Conservation (phyloP, 495 filamentous ascomycete species). For the Neurospora sp. region DNA sequence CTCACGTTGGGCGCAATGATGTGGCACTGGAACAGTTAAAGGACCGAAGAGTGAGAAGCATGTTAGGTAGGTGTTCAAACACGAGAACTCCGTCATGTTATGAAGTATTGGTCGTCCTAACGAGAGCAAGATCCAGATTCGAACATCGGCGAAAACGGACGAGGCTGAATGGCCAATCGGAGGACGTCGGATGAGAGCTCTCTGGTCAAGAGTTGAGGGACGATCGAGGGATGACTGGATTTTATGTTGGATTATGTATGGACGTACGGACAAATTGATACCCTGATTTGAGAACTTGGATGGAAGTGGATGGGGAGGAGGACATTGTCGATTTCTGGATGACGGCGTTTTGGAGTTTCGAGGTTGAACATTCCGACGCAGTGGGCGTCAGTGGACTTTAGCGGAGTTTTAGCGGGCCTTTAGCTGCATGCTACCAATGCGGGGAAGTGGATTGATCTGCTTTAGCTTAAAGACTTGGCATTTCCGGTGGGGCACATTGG, state of each 20-base stretch:
- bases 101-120: not conserved
- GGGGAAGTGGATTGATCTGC: not conserved
- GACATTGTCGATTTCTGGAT: not conserved
- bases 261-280: not conserved
- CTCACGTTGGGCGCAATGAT: not conserved
- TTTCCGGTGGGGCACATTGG: not conserved
- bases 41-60: not conserved
- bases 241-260: not conserved
- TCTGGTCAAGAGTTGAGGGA: not conserved
- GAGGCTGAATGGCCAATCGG: not conserved
- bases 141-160: not conserved
- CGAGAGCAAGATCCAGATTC: not conserved
- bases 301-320: not conserved
- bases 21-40: not conserved
- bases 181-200: not conserved
- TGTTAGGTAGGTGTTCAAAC: not conserved
- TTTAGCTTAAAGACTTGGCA: not conserved
- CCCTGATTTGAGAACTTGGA: not conserved
- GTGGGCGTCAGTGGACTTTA: not conserved
- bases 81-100: not conserved
- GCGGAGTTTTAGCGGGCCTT: not conserved
- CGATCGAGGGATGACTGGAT: not conserved
- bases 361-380: not conserved
- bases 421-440: not conserved
- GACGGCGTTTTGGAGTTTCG: not conserved